Conservation (phyloP, 225 moss, liverwort and hornwort species). For the Climacium dendroides region DNA sequence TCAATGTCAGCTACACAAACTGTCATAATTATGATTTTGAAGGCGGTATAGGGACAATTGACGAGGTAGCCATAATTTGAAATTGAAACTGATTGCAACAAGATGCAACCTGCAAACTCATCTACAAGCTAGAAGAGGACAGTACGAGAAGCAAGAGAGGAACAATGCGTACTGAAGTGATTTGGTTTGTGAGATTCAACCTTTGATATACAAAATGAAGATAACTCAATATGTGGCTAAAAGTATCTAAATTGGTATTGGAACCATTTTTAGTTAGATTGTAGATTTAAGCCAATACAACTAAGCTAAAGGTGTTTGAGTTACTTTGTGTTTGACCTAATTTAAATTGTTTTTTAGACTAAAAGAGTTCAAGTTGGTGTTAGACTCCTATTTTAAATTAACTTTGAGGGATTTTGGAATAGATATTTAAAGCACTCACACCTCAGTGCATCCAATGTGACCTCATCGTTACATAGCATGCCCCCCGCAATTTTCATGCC, state of each 20-base stretch:
- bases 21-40: neutral
- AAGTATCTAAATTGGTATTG: neutral
- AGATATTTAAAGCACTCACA: no score
- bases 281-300: neutral
- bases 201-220: neutral
- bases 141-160: neutral
- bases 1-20: neutral
- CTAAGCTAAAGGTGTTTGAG: no score
- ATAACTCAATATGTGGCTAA: neutral
- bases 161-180: neutral
- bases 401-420: neutral
- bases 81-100: neutral
- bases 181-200: neutral
- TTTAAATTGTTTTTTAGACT: no score
- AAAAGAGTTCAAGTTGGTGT: no score
- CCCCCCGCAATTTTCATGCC: no score
- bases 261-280: neutral
- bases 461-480: no score
- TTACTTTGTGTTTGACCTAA: no score
- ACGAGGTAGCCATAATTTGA: neutral
- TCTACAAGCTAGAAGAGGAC: rapidly evolving
- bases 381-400: neutral
- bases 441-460: no score
- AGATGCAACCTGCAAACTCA: neutral
- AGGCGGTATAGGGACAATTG: neutral